Conservation (phyloP, 495 filamentous ascomycete species). For the Melanomma pulvis-pyrius region DNA sequence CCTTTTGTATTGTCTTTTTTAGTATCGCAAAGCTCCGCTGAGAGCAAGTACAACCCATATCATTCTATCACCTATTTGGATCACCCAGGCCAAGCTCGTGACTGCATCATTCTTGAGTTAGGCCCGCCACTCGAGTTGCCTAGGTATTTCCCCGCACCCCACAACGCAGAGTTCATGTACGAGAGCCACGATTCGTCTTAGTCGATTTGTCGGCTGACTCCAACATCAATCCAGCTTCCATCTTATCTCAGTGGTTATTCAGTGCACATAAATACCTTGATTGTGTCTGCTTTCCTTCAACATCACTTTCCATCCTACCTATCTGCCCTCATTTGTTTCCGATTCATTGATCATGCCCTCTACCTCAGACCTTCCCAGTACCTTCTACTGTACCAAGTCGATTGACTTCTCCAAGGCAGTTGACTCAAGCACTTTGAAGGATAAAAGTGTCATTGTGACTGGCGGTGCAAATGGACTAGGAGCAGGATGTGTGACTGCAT, state of each 20-base stretch:
- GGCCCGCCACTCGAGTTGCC: neutral
- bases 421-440: slow-evolving; percentile 15
- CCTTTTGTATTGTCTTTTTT: too few species aligned
- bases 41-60: too few species aligned
- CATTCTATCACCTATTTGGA: neutral
- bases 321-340: neutral
- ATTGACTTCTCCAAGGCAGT: slow-evolving; percentile 25
- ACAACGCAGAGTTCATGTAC: too few species aligned
- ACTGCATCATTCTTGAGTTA: too few species aligned
- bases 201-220: neutral
- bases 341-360: neutral
- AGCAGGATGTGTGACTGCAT: slow-evolving; percentile 14
- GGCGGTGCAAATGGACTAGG: slow-evolving; percentile 33
- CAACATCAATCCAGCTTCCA: neutral
- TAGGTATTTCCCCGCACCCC: neutral
- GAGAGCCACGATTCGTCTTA: neutral
- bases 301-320: neutral
- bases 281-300: too few species aligned
- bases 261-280: too few species aligned
- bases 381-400: slow-evolving; percentile 3
- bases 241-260: neutral
- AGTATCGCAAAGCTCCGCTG: too few species aligned
- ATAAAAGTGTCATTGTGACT: slow-evolving; percentile 27
- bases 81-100: too few species aligned
- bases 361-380: slow-evolving; percentile 3